Evolutionary conservation across 139 green algal genomes (phyloP).

Genomic region (Chloropicon primus): DNA sequence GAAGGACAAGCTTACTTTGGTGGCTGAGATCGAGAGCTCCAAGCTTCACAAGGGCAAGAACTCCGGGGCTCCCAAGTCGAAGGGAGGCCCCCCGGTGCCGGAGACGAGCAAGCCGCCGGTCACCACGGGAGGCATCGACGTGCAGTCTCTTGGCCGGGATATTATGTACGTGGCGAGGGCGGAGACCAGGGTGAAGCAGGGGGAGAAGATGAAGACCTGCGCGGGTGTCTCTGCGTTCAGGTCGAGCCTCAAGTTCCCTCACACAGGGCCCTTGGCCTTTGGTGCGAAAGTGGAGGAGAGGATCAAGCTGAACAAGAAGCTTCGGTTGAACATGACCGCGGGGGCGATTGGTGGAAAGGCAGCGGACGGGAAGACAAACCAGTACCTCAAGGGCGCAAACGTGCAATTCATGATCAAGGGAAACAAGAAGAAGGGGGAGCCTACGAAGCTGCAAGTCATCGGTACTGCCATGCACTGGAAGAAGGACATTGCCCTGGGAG

Average conservation of each 20-base stretch:
- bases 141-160: slow-evolving; percentile 47
- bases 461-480: not conserved
- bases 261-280: slow-evolving; percentile 21
- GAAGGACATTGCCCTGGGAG: not conserved
- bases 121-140: slow-evolving; percentile 39
- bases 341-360: slow-evolving; percentile 11
- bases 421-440: not conserved
- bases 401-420: not conserved
- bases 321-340: slow-evolving; percentile 22
- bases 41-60: slow-evolving; percentile 57
- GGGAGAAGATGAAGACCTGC: slow-evolving; percentile 20
- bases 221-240: slow-evolving; percentile 23
- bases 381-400: not conserved
- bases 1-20: not conserved
- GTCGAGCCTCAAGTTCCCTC: slow-evolving; percentile 31
- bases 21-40: not conserved
- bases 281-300: slow-evolving; percentile 39
- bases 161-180: slow-evolving; percentile 45
- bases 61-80: slow-evolving; percentile 25
- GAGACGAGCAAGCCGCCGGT: slow-evolving; percentile 28
- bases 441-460: not conserved
- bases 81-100: slow-evolving; percentile 35
- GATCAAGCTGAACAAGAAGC: slow-evolving; percentile 25
- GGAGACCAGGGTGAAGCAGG: slow-evolving; percentile 40
- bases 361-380: not conserved